A percentile compares a stretch with the other conserved stretches of the same genome.
Evolutionary conservation across 2,329 filamentous ascomycete species (phyloP).

Genomic region (Stemphylium lycopersici): DNA sequence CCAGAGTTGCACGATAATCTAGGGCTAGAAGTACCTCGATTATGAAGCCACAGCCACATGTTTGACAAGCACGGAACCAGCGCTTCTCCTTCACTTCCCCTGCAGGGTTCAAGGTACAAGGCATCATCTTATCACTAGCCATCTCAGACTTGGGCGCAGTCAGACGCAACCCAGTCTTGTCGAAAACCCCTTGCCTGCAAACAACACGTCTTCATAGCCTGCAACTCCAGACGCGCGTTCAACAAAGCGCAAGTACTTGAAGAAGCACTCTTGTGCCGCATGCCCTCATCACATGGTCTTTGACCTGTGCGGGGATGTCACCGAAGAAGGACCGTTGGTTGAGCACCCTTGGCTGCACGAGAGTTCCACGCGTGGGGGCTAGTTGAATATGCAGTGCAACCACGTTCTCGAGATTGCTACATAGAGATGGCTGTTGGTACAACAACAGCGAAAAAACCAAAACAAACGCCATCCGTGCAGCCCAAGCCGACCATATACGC

Average conservation of each 20-base stretch:
- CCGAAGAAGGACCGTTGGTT: background rate
- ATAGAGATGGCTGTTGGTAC: slow-evolving; percentile 3
- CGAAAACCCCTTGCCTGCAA: background rate
- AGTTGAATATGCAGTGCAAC: background rate
- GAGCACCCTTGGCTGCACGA: background rate
- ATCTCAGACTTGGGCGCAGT: no score
- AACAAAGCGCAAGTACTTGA: background rate
- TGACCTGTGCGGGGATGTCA: background rate
- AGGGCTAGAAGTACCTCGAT: no score
- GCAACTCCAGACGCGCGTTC: background rate
- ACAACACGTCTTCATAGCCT: background rate
- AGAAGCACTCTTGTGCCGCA: background rate
- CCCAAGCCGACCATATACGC: slow-evolving; percentile 3
- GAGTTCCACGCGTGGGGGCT: background rate
- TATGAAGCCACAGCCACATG: no score
- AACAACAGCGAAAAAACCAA: background rate
- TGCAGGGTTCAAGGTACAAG: no score
- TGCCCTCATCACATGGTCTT: background rate
- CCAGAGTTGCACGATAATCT: no score
- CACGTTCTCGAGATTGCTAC: background rate
- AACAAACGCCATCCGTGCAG: slow-evolving; percentile 13
- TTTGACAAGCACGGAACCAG: no score
- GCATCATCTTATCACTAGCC: no score
- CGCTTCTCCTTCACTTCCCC: no score
- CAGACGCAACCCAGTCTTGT: background rate